Percentiles rank a stretch among this genome's conserved stretches.
These are phyloP conservation scores for Prunus yedoensis DNA, from an alignment of 331 rosid species.

Conservation along the genomic window DNA sequence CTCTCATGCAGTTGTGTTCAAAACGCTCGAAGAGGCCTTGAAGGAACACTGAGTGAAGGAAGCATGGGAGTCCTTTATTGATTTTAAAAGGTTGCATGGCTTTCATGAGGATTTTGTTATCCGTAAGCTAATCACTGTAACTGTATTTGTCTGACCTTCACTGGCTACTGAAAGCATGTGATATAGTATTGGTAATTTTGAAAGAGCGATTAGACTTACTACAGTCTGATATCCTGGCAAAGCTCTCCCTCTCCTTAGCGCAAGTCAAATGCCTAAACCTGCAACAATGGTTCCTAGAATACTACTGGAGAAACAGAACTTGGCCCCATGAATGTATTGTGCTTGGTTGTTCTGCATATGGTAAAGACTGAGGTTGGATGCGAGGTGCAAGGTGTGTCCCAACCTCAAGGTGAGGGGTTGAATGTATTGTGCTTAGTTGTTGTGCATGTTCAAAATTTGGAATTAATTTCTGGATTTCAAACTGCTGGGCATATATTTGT, in stretches of 20 bases:
- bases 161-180: conserved; percentile 59
- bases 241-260: conserved; percentile 62
- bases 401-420: conserved; percentile 15
- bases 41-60: no score
- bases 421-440: conserved; percentile 52
- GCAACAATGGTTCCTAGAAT: conserved; percentile 53
- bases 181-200: conserved; percentile 31
- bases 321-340: conserved; percentile 52
- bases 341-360: conserved; percentile 57
- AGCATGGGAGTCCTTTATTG: no score
- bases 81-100: conserved; percentile 66
- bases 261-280: conserved; percentile 60
- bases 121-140: conserved; percentile 51
- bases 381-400: background rate
- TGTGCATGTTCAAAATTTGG: conserved; percentile 32
- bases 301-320: conserved; percentile 46
- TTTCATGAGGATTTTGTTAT: conserved; percentile 56
- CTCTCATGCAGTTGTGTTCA: conserved; percentile 45
- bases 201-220: no score
- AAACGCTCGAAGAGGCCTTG: no score
- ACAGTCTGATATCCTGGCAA: no score
- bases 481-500: no score
- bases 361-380: conserved; percentile 69
- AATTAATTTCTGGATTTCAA: no score
- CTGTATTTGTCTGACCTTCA: conserved; percentile 53